A percentile compares a stretch with the other conserved stretches of the same genome.
Evolutionary conservation across 2,329 filamentous ascomycete genomes (phyloP).

Genomic region (Monosporascus sp.): DNA sequence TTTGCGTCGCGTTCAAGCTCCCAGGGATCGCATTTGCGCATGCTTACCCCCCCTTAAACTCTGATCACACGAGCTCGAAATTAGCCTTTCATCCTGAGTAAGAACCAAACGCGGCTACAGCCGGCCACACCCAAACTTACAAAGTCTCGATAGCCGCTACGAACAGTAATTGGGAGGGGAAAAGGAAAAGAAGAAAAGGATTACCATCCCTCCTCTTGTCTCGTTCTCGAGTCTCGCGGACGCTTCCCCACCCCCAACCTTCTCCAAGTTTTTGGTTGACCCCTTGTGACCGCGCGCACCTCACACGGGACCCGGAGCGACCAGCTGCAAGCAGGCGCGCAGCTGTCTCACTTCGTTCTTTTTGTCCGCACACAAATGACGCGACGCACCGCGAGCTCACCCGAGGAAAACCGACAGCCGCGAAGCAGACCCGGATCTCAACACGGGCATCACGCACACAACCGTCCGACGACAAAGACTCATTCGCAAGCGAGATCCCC

Average conservation of each 20-base stretch:
- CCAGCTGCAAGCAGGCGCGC: neutral
- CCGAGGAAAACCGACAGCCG: conserved; percentile 22
- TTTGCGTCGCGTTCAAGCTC: neutral
- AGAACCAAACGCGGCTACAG: neutral
- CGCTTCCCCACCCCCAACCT: neutral
- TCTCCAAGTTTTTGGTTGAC: neutral
- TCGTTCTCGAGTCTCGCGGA: neutral
- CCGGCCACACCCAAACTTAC: neutral
- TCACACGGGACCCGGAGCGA: neutral
- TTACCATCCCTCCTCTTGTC: neutral
- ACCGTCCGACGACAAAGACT: conserved; percentile 1
- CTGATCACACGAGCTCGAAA: neutral
- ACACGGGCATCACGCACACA: conserved; percentile 12
- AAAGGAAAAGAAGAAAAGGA: neutral
- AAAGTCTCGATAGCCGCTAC: neutral
- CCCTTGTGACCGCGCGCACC: neutral
- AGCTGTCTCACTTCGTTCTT: neutral
- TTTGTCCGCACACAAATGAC: conserved; percentile 19
- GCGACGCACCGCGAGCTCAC: conserved; percentile 22
- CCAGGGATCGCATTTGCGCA: neutral
- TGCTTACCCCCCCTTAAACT: neutral
- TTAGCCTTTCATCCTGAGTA: neutral
- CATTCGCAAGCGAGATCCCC: conserved; percentile 19
- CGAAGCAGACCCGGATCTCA: conserved; percentile 21
- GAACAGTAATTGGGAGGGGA: neutral